phyloP scores from a whole-genome alignment of 345 rosid genomes.

The Firmiana major region DNA sequence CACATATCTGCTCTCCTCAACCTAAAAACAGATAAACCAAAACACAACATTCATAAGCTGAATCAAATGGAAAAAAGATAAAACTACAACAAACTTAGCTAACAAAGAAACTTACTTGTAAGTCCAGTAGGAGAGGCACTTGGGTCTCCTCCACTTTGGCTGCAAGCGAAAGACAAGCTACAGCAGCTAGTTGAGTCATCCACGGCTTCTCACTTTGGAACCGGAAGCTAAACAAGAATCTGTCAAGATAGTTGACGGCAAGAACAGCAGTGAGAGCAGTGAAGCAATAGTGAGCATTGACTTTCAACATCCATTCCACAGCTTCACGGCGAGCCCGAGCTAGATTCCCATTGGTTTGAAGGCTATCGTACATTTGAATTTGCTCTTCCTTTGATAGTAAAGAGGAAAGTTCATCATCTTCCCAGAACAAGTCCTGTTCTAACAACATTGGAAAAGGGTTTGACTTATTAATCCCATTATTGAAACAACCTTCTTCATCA shows the following conservation, averaged over 20 bases:
- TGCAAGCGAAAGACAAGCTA: conserved; percentile 70
- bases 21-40: conserved; percentile 35
- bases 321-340: conserved; percentile 46
- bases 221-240: conserved; percentile 44
- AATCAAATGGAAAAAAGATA: not conserved
- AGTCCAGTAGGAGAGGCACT: conserved; percentile 60
- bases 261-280: conserved; percentile 52
- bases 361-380: conserved; percentile 25
- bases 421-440: conserved; percentile 52
- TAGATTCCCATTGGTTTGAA: conserved; percentile 28
- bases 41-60: conserved; percentile 9
- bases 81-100: not conserved
- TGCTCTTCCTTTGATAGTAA: conserved; percentile 44
- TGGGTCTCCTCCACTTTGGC: conserved; percentile 64
- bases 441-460: conserved; percentile 22
- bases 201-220: conserved; percentile 49
- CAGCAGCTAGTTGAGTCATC: conserved; percentile 63
- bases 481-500: conserved; percentile 9
- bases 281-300: conserved; percentile 48
- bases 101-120: conserved; percentile 43
- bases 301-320: conserved; percentile 50
- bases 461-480: not conserved
- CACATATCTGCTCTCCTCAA: conserved; percentile 47
- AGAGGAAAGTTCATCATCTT: conserved; percentile 49
- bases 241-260: conserved; percentile 68